phyloP scores from a whole-genome alignment of 345 rosid species.

The Orychophragmus violaceus region DNA sequence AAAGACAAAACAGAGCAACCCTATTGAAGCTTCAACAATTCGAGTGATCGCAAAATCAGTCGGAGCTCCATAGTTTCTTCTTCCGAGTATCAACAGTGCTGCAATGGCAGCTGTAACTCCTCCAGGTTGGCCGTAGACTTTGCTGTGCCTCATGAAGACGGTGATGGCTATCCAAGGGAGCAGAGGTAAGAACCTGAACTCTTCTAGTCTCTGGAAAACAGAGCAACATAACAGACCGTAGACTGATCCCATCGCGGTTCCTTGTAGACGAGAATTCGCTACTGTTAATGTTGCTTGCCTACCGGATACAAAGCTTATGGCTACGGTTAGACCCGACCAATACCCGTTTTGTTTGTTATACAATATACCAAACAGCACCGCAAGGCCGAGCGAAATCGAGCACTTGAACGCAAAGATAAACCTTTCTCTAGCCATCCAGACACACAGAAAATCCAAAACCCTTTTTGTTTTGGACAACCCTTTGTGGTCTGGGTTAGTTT shows the following conservation, averaged over 20 bases:
- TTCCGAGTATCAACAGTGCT: slow-evolving; percentile 58
- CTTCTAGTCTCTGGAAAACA: slow-evolving; percentile 31
- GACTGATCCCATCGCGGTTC: slow-evolving; percentile 71
- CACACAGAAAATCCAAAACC: slow-evolving; percentile 13
- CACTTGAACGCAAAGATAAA: slow-evolving; percentile 49
- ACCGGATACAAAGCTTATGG: slow-evolving; percentile 51
- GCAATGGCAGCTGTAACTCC: slow-evolving; percentile 53
- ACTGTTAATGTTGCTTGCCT: slow-evolving; percentile 52
- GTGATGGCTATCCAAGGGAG: slow-evolving; percentile 60
- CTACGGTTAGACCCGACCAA: slow-evolving; percentile 74
- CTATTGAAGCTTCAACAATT: slow-evolving; percentile 51
- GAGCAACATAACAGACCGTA: slow-evolving; percentile 56
- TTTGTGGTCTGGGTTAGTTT: slow-evolving; percentile 2
- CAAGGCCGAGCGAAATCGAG: slow-evolving; percentile 56
- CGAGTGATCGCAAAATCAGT: slow-evolving; percentile 54
- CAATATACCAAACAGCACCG: slow-evolving; percentile 52
- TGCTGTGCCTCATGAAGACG: slow-evolving; percentile 54
- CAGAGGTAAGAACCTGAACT: slow-evolving; percentile 45
- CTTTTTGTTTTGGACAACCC: background rate
- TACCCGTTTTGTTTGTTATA: slow-evolving; percentile 51
- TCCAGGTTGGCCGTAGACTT: slow-evolving; percentile 61
- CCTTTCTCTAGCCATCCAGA: slow-evolving; percentile 30
- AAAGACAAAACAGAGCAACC: slow-evolving; percentile 44
- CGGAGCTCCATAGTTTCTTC: slow-evolving; percentile 49
- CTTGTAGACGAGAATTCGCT: slow-evolving; percentile 64